Base-by-base conservation (phyloP, 1,284 basidiomycete genomes). In the Puccinia horiana region DNA sequence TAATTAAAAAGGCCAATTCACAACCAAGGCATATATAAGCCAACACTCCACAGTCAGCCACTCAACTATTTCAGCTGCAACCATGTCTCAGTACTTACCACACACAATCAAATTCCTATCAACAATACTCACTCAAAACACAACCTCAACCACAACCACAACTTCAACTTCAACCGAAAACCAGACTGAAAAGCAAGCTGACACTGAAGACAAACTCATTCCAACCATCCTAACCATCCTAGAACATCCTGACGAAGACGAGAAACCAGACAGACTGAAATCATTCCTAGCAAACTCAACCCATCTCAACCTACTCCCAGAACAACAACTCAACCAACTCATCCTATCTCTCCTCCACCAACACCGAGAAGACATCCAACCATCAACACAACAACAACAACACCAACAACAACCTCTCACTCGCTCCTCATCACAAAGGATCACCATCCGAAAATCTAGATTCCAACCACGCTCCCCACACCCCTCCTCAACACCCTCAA, bases 301-400 rank as follows among this genome's bases (percentile, higher is more conserved):
- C 37, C 63, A 40, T 65, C 63, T 65, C 63, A n/a, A 8, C 63
- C 0, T 42, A 23, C 63, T 65, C 3, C 37, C 63, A 12, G 63
- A 65, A 23, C 37, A 40, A 8, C 63, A 65, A n/a, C 63, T 65
- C 35, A 42, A 65, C 63, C 63, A 65, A n/a, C 63, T 65, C 63
- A 65, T 65, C 35, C 63, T 65, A 14, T 40, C 63, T 3, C 35
- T 65, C 37, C 35, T 65, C 2, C 63, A 65, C 35, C 63, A 65
- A n/a, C 63, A 65, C 37, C 35, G 32, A 32, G n/a, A 65, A 18
- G 35, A 65, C 20, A 37, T 32, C 58, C 58, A 61, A 2, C 52
- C 52, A 54, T 9, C 23, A 54, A n/a, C 20, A 54, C 9, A 8
- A 47, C 9, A 8, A 54, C 12, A 54, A n/a, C 52, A 12, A 54